Evolutionary conservation across 2,329 filamentous ascomycete genomes (phyloP).

Genomic region (Penicillium hesseltinei): DNA sequence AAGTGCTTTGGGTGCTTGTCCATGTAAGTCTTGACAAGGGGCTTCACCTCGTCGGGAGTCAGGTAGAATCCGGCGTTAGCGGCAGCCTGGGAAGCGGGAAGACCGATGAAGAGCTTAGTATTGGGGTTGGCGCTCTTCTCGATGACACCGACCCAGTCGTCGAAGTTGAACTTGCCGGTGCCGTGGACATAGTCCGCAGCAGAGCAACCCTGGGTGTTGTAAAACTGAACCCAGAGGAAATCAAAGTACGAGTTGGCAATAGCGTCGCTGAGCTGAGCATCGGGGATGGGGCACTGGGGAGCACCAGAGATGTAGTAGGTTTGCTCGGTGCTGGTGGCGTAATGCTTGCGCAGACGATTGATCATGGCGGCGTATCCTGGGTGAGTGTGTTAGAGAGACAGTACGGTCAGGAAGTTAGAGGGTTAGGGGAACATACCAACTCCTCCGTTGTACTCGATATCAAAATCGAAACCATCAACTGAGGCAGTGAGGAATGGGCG

Average conservation of each 20-base stretch:
- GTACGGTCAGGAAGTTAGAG: no score
- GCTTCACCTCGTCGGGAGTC: conserved; percentile 45
- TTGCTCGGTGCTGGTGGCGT: conserved; percentile 31
- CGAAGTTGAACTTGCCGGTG: conserved; percentile 46
- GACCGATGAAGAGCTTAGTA: conserved; percentile 56
- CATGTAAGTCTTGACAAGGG: conserved; percentile 46
- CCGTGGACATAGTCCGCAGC: conserved; percentile 44
- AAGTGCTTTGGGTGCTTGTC: conserved; percentile 45
- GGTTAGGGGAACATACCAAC: conserved; percentile 26
- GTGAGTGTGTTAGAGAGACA: neutral
- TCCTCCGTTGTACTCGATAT: conserved; percentile 39
- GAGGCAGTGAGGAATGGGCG: conserved; percentile 49
- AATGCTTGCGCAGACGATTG: conserved; percentile 46
- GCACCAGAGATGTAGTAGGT: conserved; percentile 54
- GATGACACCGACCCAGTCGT: conserved; percentile 46
- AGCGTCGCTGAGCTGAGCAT: conserved; percentile 47
- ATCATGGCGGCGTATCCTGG: conserved; percentile 50
- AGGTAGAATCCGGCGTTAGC: conserved; percentile 47
- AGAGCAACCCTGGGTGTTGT: conserved; percentile 54
- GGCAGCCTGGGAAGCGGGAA: conserved; percentile 40
- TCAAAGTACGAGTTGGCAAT: conserved; percentile 50
- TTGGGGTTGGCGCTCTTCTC: conserved; percentile 38
- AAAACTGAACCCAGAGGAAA: conserved; percentile 57
- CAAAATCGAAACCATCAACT: conserved; percentile 56
- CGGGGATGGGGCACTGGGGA: conserved; percentile 53